Base-by-base conservation (phyloP, 1,284 basidiomycete genomes). In the Meira nashicola region DNA sequence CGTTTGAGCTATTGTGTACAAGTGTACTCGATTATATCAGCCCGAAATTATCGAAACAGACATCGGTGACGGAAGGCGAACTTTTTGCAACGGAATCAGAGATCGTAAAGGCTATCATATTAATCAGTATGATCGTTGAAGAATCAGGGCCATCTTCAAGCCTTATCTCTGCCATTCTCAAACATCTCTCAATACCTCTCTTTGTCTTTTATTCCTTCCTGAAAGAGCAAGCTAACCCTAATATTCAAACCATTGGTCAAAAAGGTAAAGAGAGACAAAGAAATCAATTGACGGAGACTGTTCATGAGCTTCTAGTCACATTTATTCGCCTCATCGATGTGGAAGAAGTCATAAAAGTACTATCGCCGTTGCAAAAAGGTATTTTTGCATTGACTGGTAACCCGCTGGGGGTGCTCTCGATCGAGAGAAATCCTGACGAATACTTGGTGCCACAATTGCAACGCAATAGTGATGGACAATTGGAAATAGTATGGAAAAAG, bases 61-160 rank as follows among this genome's bases (percentile, higher is more conserved):
- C 28, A 33, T 33, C 28, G 28, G 4, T 33, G 8, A 33, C 28
- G 28, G 28, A 33, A 33, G 28, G 28, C 28, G 8, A 33, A 33
- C 4, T 33, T 8, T 3, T 8, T 33, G 28, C 28, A 3, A 33
- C 28, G 28, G 28, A 33, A 33, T 33, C 28, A 33, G 4, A 33
- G 28, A 33, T 33, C 3, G 28, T 33, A 33, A 33, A 33, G 28
- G 28, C 28, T 33, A 33, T 33, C 28, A 33, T 8, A 33, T 33
- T 33, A 8, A 33, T 33, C 28, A 33, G 28, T 33, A 33, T 33
- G 23, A 60, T 70, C 19, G 49, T 72, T 19, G 55, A 65, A 33
- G 66, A 74, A n/a, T 67, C 73, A 1, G 71, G 69, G 39, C 74
- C 74, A 2, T 68, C 71, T 15, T 65, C 74, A 1, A 59, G 58